phyloP scores from a whole-genome alignment of 1,284 basidiomycete genomes.

The Chalciporus sp. region DNA sequence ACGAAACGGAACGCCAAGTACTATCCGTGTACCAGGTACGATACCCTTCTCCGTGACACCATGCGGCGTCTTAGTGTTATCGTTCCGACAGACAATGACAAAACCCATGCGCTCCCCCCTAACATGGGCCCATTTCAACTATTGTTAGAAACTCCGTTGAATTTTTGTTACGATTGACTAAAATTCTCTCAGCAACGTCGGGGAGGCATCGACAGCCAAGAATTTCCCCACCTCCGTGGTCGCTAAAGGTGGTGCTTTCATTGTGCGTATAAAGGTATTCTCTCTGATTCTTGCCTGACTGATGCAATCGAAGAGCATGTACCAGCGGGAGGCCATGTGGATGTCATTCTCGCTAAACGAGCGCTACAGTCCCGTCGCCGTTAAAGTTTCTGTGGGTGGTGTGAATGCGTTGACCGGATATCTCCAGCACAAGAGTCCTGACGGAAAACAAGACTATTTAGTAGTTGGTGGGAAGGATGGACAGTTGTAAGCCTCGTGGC shows the following conservation, averaged over 20 bases:
- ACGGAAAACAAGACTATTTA: neutral
- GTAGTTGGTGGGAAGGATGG: neutral
- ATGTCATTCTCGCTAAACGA: neutral
- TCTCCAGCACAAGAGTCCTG: neutral
- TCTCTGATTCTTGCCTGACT: neutral
- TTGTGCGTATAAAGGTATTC: neutral
- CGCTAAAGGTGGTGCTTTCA: neutral
- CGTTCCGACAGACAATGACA: neutral
- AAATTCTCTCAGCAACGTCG: neutral
- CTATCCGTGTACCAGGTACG: neutral
- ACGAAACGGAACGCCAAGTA: constrained; percentile 3
- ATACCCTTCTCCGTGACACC: neutral
- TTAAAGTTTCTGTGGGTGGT: neutral
- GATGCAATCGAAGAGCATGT: neutral
- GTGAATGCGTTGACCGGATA: neutral
- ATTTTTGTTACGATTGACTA: no score
- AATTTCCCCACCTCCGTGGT: neutral
- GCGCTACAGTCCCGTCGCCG: neutral
- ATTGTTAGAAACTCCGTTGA: neutral
- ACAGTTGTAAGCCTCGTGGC: neutral
- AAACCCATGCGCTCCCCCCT: neutral
- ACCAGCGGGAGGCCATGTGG: constrained; percentile 1
- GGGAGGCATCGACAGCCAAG: neutral
- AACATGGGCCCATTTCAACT: neutral
- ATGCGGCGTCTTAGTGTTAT: no score